These are phyloP conservation scores for Hamigera avellanea DNA, from an alignment of 495 filamentous ascomycete genomes.

Conservation along the genomic window DNA sequence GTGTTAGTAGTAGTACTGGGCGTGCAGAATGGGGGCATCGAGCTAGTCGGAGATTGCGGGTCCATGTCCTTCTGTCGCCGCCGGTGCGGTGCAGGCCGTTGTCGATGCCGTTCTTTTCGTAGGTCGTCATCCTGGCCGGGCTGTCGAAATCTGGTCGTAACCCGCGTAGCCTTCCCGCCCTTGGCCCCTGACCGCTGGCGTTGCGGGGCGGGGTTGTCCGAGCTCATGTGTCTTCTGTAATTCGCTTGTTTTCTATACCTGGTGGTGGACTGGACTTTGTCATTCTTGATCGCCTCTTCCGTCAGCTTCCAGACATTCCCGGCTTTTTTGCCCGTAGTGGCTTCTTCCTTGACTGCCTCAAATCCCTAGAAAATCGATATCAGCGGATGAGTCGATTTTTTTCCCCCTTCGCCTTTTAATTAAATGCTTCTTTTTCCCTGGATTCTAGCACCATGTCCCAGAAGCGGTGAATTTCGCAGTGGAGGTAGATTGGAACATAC, in stretches of 20 bases:
- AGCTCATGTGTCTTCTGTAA: constrained; percentile 31
- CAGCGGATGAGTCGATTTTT: not conserved
- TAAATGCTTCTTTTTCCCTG: too few relatives aligned
- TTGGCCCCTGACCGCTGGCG: constrained; percentile 45
- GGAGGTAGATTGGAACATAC: constrained; percentile 39
- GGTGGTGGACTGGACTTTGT: constrained; percentile 63
- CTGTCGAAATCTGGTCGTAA: constrained; percentile 14
- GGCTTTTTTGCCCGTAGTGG: constrained; percentile 42
- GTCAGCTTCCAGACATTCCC: constrained; percentile 57
- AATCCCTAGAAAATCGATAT: constrained; percentile 47
- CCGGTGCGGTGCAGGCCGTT: constrained; percentile 5
- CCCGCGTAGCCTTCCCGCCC: constrained; percentile 40
- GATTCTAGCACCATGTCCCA: too few relatives aligned
- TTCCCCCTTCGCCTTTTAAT: too few relatives aligned
- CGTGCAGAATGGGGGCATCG: constrained; percentile 6
- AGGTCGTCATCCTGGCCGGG: constrained; percentile 9
- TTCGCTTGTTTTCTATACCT: constrained; percentile 50
- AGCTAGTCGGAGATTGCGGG: not conserved
- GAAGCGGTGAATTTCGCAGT: too few relatives aligned
- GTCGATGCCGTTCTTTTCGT: constrained; percentile 10
- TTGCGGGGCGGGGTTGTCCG: constrained; percentile 31
- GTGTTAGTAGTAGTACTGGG: constrained; percentile 4
- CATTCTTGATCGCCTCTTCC: constrained; percentile 44
- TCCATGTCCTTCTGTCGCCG: not conserved
- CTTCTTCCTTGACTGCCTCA: constrained; percentile 39